These are phyloP conservation scores for Trichosporon coremiiforme DNA, from an alignment of 1,284 basidiomycete genomes.

Conservation along the genomic window DNA sequence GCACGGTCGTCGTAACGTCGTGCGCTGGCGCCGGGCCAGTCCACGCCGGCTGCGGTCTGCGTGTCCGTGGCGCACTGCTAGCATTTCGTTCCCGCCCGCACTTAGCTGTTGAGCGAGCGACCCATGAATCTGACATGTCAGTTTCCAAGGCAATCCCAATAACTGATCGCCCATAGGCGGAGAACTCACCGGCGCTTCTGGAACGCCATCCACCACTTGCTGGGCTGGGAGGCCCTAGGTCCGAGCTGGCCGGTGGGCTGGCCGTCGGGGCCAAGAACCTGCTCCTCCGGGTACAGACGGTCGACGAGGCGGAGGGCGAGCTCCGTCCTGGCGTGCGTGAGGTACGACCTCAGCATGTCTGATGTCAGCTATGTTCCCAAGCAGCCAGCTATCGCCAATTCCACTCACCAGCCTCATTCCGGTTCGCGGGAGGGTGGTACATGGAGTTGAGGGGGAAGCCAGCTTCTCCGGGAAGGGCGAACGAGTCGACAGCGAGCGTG, in stretches of 20 bases:
- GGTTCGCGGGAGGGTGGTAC: slow-evolving; percentile 76
- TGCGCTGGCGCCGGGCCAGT: background rate
- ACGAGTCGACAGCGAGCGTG: slow-evolving; percentile 88
- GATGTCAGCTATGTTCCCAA: slow-evolving; percentile 20
- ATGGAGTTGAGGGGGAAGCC: slow-evolving; percentile 91
- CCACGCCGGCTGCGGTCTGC: no score
- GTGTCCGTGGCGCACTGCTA: background rate
- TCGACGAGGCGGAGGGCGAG: slow-evolving; percentile 82
- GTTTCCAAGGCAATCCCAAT: background rate
- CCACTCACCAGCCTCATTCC: slow-evolving; percentile 77
- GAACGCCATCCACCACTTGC: slow-evolving; percentile 99
- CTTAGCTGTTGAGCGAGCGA: slow-evolving; percentile 26
- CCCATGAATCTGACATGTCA: slow-evolving; percentile 27
- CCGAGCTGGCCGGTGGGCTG: slow-evolving; percentile 62
- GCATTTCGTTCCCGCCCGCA: background rate
- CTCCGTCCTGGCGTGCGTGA: slow-evolving; percentile 91
- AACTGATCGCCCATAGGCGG: background rate
- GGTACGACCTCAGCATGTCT: slow-evolving; percentile 74
- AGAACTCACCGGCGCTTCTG: slow-evolving; percentile 70
- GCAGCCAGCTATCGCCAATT: background rate
- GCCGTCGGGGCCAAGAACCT: slow-evolving; percentile 49
- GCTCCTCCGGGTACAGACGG: slow-evolving; percentile 68
- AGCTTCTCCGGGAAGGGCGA: slow-evolving; percentile 93
- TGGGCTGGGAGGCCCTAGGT: slow-evolving; percentile 65
- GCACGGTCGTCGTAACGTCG: slow-evolving; percentile 1